Conservation (phyloP, 495 filamentous ascomycete species). For the Schizothecium vesticola region DNA sequence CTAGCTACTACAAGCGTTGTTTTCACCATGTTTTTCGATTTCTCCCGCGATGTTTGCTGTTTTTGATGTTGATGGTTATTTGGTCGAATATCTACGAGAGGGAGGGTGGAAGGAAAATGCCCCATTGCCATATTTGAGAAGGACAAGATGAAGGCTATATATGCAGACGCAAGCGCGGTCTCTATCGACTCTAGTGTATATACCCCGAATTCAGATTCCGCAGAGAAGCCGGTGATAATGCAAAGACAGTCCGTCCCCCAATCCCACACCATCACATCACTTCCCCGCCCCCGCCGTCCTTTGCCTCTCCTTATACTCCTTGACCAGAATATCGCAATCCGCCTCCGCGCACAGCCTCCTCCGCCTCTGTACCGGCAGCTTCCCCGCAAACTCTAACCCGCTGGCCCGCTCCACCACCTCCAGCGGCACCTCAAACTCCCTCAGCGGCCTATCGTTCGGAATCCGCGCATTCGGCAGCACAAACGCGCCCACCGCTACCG, state of each 20-base stretch:
- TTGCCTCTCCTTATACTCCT: conserved; percentile 66
- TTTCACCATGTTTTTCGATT: neutral
- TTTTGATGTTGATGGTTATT: neutral
- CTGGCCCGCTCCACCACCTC: conserved; percentile 88
- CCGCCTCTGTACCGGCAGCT: conserved; percentile 65
- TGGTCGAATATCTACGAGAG: neutral
- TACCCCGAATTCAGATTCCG: neutral
- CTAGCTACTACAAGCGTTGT: neutral
- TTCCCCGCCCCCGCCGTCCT: conserved; percentile 50
- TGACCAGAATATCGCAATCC: conserved; percentile 69
- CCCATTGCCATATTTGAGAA: neutral
- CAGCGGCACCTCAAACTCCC: conserved; percentile 89
- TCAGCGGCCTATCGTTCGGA: conserved; percentile 72
- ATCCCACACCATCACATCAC: neutral
- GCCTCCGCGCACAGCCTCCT: conserved; percentile 83
- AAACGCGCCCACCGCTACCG: conserved; percentile 88
- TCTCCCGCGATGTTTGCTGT: neutral
- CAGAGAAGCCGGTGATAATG: neutral
- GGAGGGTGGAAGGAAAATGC: neutral
- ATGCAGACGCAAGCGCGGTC: neutral
- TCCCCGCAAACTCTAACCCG: conserved; percentile 82
- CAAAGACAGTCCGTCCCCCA: neutral
- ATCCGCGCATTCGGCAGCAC: conserved; percentile 93
- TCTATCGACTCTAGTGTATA: neutral
- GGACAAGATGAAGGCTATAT: neutral